A percentile compares a stretch with the other conserved stretches of the same genome.
Evolutionary conservation across 2,329 filamentous ascomycete genomes (phyloP).

Genomic region (Hypoxylon sp.): DNA sequence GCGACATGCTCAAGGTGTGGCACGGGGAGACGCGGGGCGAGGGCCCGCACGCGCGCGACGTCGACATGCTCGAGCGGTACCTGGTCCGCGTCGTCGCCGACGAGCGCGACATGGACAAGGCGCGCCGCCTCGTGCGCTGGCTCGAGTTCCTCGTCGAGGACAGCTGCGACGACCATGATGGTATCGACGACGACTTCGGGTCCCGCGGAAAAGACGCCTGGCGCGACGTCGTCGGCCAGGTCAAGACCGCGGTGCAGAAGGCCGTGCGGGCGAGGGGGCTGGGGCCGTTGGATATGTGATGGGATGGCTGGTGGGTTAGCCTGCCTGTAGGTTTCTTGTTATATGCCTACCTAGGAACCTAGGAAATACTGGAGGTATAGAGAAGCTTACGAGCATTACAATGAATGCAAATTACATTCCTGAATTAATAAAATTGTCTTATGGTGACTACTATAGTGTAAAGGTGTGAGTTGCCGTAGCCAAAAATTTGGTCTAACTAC

Average conservation of each 20-base stretch:
- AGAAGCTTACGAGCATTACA: background rate
- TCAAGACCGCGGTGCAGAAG: slow-evolving; percentile 61
- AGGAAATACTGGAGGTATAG: too few relatives aligned
- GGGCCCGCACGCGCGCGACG: slow-evolving; percentile 81
- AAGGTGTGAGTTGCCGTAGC: too few relatives aligned
- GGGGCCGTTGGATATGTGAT: slow-evolving; percentile 59
- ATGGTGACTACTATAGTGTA: too few relatives aligned
- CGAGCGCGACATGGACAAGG: slow-evolving; percentile 82
- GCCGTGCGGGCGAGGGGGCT: slow-evolving; percentile 66
- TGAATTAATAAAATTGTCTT: too few relatives aligned
- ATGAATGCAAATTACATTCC: too few relatives aligned
- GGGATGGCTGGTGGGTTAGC: background rate
- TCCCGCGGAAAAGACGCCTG: slow-evolving; percentile 53
- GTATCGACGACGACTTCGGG: slow-evolving; percentile 21
- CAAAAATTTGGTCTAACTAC: too few relatives aligned
- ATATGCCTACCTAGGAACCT: too few relatives aligned
- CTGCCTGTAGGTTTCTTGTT: too few relatives aligned
- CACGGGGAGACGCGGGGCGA: slow-evolving; percentile 73
- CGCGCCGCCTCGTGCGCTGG: slow-evolving; percentile 74
- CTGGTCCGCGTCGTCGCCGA: slow-evolving; percentile 74
- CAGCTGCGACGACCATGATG: slow-evolving; percentile 46
- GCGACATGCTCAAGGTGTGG: slow-evolving; percentile 80
- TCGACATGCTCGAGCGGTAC: slow-evolving; percentile 76
- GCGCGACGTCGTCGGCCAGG: slow-evolving; percentile 52
- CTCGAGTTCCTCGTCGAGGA: slow-evolving; percentile 63